Evolutionary conservation across 371 early-diverging fungal species (phyloP), one percentile per base, ranked within the genome.

Genomic region (Sporodiniella umbellata): DNA sequence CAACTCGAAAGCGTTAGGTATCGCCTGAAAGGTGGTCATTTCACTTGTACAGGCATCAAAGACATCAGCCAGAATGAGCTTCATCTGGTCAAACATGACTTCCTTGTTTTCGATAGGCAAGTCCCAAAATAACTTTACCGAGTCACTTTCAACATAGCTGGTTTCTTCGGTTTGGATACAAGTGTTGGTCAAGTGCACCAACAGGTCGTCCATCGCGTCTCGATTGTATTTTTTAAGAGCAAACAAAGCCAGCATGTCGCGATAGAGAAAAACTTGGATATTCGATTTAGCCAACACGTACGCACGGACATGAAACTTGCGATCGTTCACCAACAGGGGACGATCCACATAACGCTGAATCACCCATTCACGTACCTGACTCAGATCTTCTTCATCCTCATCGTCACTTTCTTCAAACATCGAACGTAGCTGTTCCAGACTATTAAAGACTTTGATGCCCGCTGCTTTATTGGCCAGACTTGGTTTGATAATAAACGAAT

Each of bases 271-370:
- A 15, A 86, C 87, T 30, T 76, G 56, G 33, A 87, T 72, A 30
- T 76, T 78, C n/a, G 79, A 77, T n/a, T 79, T 71, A 8, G 87
- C 84, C 15, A 87, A 53, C 5, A 83, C 83, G 35, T 87, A 87
- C 6, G 78, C 79, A n/a, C 88, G 80, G 6, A 87, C 72, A 53
- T 87, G 88, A 66, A 87, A 87, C 57, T 87, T 87, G 58, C 85
- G 79, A 17, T 75, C 62, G n/a, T 72, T 43, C 21, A 86, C 62
- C 21, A 87, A 57, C 26, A 87, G 48, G 1, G 88, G 88, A 2
- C 68, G 56, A 42, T 74, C 64, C 10, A 87, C 78, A 54, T 87
- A 87, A 3, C 81, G 70, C 52, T 87, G 87, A 15, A 87, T 76
- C 11, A 87, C 87, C 83, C 83, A 87, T 54, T 87, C 88, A 33